phyloP scores from a whole-genome alignment of 371 early-diverging fungal genomes.

The Lichtheimia corymbifera region DNA sequence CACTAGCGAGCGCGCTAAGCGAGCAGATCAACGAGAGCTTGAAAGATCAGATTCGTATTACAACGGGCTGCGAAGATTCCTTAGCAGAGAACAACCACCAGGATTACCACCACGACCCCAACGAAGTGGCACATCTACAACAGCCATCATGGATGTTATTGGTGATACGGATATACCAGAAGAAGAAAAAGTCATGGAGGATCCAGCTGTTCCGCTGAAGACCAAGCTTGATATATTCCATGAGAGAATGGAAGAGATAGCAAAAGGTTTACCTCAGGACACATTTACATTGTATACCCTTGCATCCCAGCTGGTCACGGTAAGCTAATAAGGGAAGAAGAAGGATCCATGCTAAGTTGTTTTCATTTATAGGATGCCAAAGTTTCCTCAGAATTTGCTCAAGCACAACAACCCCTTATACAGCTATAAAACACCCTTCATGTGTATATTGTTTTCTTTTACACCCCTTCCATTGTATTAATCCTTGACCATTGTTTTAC shows the following conservation, averaged over 20 bases:
- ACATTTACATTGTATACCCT: conserved; percentile 39
- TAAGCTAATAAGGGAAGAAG: conserved; percentile 7
- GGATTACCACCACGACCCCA: conserved; percentile 5
- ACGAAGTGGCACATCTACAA: conserved; percentile 17
- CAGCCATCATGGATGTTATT: conserved; percentile 44
- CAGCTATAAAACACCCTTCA: background rate
- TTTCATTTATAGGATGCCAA: no score
- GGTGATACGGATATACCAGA: conserved; percentile 38
- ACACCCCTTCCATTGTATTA: background rate
- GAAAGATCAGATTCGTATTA: conserved; percentile 31
- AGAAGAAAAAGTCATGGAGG: conserved; percentile 26
- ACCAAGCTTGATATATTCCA: conserved; percentile 43
- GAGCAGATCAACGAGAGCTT: conserved; percentile 28
- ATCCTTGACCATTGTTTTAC: conserved; percentile 46
- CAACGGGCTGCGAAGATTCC: conserved; percentile 23
- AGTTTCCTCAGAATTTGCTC: no score
- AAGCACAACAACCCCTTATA: background rate
- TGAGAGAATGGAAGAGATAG: conserved; percentile 34
- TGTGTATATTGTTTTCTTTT: background rate
- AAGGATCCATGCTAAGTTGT: no score
- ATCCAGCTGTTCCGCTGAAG: conserved; percentile 31
- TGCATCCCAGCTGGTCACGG: conserved; percentile 32
- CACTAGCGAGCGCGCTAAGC: conserved; percentile 41
- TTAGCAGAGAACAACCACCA: conserved; percentile 25
- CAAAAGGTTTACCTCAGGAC: conserved; percentile 30